phyloP scores from a whole-genome alignment of 352 stramenopile genomes.

The Phytopythium chamaehyphon region DNA sequence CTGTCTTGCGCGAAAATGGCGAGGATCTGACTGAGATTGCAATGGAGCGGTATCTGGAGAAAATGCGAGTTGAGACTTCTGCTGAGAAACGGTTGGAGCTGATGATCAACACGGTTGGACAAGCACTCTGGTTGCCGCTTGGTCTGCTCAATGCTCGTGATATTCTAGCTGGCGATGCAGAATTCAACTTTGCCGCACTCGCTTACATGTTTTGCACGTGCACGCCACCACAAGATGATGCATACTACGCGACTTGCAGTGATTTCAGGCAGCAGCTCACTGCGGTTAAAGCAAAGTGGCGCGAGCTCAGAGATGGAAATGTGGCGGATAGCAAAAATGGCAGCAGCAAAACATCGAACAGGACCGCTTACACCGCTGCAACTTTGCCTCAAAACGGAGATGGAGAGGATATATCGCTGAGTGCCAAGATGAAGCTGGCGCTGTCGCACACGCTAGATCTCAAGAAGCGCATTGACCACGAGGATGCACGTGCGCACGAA shows the following conservation, averaged over 20 bases:
- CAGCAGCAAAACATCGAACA: slow-evolving; percentile 4
- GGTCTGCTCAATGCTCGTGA: slow-evolving; percentile 62
- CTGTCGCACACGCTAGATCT: slow-evolving; percentile 70
- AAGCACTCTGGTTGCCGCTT: slow-evolving; percentile 65
- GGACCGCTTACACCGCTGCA: too few species aligned
- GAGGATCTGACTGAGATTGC: slow-evolving; percentile 76
- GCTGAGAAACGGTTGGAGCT: slow-evolving; percentile 60
- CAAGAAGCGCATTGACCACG: slow-evolving; percentile 57
- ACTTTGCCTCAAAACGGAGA: not conserved
- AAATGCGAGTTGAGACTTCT: slow-evolving; percentile 43
- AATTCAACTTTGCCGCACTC: slow-evolving; percentile 75
- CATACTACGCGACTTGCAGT: slow-evolving; percentile 38
- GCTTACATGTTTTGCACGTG: slow-evolving; percentile 67
- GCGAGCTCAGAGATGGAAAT: slow-evolving; percentile 38
- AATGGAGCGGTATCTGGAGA: slow-evolving; percentile 70
- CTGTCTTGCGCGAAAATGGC: slow-evolving; percentile 68
- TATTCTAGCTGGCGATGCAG: slow-evolving; percentile 58
- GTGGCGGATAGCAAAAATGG: slow-evolving; percentile 1
- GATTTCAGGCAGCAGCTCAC: slow-evolving; percentile 56
- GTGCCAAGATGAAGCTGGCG: slow-evolving; percentile 58
- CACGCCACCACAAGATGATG: slow-evolving; percentile 49
- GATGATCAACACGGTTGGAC: slow-evolving; percentile 65
- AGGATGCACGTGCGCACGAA: slow-evolving; percentile 56
- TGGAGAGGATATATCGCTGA: slow-evolving; percentile 29
- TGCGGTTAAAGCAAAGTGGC: slow-evolving; percentile 52